phyloP scores from a whole-genome alignment of 208 protist species.

The Kentomonas sorsogonicus region DNA sequence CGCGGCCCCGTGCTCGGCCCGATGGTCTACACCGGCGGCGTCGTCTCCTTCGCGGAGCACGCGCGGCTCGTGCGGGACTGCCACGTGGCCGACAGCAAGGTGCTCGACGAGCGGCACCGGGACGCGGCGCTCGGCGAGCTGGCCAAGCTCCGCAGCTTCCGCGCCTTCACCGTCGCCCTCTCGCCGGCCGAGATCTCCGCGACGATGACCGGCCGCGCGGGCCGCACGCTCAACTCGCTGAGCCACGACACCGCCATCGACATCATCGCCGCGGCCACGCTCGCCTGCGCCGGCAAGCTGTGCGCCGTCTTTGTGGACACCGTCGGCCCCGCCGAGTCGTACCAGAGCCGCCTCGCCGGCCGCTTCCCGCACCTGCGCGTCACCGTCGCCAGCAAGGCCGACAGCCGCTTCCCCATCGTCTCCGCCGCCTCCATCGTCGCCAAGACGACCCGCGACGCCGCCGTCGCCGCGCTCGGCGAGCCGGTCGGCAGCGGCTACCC shows the following conservation, averaged over 20 bases:
- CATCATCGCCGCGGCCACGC: slow-evolving; percentile 71
- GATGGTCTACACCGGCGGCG: slow-evolving; percentile 92
- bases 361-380: slow-evolving; percentile 86
- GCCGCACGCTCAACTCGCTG: slow-evolving; percentile 83
- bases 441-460: slow-evolving; percentile 77
- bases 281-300: slow-evolving; percentile 67
- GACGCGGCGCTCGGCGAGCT: slow-evolving; percentile 49
- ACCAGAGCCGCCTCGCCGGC: slow-evolving; percentile 58
- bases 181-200: slow-evolving; percentile 66
- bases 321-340: slow-evolving; percentile 82
- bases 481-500: slow-evolving; percentile 79
- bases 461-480: slow-evolving; percentile 36
- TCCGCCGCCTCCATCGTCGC: slow-evolving; percentile 91
- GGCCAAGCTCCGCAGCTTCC: slow-evolving; percentile 52
- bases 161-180: slow-evolving; percentile 53
- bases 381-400: slow-evolving; percentile 87
- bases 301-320: slow-evolving; percentile 92
- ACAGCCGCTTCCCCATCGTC: slow-evolving; percentile 88
- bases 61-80: slow-evolving; percentile 60
- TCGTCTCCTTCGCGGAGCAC: slow-evolving; percentile 69
- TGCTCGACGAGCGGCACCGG: slow-evolving; percentile 51
- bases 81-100: slow-evolving; percentile 88
- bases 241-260: slow-evolving; percentile 81
- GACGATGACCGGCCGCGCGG: slow-evolving; percentile 61
- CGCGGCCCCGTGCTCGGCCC: slow-evolving; percentile 92